A percentile compares a stretch with the other conserved stretches of the same genome.
Conservation (phyloP, 306 rosid genomes). For the Lathyrus tuberosus region DNA sequence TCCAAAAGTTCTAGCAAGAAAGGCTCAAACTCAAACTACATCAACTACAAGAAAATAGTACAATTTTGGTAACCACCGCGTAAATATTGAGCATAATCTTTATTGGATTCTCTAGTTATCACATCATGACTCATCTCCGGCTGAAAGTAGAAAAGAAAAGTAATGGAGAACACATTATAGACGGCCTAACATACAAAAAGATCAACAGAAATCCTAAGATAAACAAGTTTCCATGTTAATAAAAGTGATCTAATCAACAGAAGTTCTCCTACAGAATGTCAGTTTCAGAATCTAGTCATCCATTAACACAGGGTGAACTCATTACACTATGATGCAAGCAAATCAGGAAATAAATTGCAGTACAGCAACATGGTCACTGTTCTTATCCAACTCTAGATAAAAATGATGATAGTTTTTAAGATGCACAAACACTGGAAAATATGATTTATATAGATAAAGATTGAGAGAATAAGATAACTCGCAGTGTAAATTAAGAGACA, state of each 20-base stretch:
- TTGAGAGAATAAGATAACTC: background rate
- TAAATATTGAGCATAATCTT: conserved; percentile 30
- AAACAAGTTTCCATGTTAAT: conserved; percentile 17
- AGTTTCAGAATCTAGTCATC: background rate
- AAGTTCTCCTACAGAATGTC: background rate
- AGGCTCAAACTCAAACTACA: conserved; percentile 18
- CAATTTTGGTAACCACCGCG: conserved; percentile 29
- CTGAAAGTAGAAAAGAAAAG: conserved; percentile 24
- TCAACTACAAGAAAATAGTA: background rate
- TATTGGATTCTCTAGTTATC: conserved; percentile 24
- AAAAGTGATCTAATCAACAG: background rate
- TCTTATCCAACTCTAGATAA: background rate
- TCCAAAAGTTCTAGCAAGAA: conserved; percentile 15
- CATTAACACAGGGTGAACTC: conserved; percentile 1
- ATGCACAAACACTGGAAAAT: conserved; percentile 25
- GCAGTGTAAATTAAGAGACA: background rate
- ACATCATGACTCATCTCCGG: conserved; percentile 41
- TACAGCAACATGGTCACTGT: conserved; percentile 7
- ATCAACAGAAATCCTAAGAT: background rate
- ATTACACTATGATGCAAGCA: conserved; percentile 21
- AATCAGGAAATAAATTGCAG: background rate
- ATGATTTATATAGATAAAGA: background rate
- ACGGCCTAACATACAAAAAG: conserved; percentile 22
- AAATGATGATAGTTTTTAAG: conserved; percentile 4
- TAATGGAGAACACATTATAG: background rate